A percentile compares a stretch with the other conserved stretches of the same genome.
Conservation (phyloP, 768 basidiomycete species). For the Leccinellum luteum region DNA sequence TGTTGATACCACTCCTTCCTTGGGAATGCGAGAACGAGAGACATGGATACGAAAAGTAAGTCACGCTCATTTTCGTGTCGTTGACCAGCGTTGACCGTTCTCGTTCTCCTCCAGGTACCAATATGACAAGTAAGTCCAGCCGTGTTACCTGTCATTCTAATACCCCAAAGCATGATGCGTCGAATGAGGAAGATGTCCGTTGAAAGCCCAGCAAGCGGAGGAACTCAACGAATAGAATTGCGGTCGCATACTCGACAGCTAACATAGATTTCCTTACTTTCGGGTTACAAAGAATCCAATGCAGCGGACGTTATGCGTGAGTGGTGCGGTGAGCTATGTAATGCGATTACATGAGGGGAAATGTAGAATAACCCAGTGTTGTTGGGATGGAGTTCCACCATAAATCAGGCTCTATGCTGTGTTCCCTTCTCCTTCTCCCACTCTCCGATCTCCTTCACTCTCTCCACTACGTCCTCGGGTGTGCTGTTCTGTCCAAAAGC, state of each 20-base stretch:
- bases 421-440: slow-evolving; percentile 39
- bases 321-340: slow-evolving; percentile 13
- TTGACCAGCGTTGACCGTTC: slow-evolving; percentile 5
- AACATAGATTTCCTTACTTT: slow-evolving; percentile 10
- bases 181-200: slow-evolving; percentile 81
- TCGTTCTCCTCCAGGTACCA: slow-evolving; percentile 64
- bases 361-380: not conserved
- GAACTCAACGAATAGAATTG: slow-evolving; percentile 34
- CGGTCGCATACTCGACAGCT: slow-evolving; percentile 13
- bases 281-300: not conserved
- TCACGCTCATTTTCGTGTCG: not conserved
- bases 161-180: slow-evolving; percentile 64
- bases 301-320: slow-evolving; percentile 7
- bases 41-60: slow-evolving; percentile 82
- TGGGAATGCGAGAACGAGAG: slow-evolving; percentile 94
- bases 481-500: slow-evolving; percentile 88
- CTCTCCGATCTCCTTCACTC: slow-evolving; percentile 49
- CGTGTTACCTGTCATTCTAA: not conserved
- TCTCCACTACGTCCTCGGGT: slow-evolving; percentile 63
- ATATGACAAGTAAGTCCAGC: slow-evolving; percentile 82
- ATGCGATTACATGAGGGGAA: slow-evolving; percentile 15
- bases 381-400: not conserved
- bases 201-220: slow-evolving; percentile 50
- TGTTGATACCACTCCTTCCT: slow-evolving; percentile 83
- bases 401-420: slow-evolving; percentile 21